Conservation (phyloP, 2,329 filamentous ascomycete genomes). For the Beauveria sp. region DNA sequence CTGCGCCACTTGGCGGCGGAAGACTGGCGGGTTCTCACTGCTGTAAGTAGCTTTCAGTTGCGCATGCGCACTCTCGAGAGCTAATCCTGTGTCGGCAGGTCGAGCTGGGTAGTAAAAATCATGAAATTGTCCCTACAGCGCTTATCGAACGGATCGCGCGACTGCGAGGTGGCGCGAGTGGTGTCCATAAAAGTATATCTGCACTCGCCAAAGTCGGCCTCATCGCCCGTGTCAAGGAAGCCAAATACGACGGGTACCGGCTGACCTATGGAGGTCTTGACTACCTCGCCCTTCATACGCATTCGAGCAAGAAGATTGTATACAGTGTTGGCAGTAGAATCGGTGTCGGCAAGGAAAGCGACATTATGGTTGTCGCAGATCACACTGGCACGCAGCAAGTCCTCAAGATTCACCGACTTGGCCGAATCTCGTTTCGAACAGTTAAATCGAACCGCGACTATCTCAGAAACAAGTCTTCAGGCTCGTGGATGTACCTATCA, state of each 20-base stretch:
- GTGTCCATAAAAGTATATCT: slow-evolving; percentile 82
- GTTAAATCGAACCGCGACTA: slow-evolving; percentile 97
- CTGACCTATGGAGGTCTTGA: slow-evolving; percentile 95
- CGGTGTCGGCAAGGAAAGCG: slow-evolving; percentile 94
- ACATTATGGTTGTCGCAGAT: slow-evolving; percentile 90
- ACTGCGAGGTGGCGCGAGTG: slow-evolving; percentile 67
- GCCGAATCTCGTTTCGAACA: slow-evolving; percentile 91
- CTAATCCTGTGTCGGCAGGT: slow-evolving; percentile 52
- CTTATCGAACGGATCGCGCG: slow-evolving; percentile 80
- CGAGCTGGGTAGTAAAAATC: slow-evolving; percentile 90
- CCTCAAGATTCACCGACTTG: slow-evolving; percentile 91
- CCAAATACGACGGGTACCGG: slow-evolving; percentile 94
- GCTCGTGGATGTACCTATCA: slow-evolving; percentile 98
- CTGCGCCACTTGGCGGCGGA: slow-evolving; percentile 87
- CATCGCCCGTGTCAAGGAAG: slow-evolving; percentile 89
- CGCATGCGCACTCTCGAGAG: slow-evolving; percentile 20
- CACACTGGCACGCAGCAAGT: slow-evolving; percentile 69
- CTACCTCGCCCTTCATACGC: slow-evolving; percentile 90
- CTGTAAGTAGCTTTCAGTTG: slow-evolving; percentile 49
- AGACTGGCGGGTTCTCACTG: slow-evolving; percentile 92
- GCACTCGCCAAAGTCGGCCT: slow-evolving; percentile 85
- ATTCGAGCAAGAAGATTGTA: slow-evolving; percentile 70
- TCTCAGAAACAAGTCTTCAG: slow-evolving; percentile 68
- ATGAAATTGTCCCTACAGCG: slow-evolving; percentile 89
- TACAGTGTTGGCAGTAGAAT: slow-evolving; percentile 94